Base-by-base conservation (phyloP, 2,329 filamentous ascomycete genomes). In the Fusarium stilboides region DNA sequence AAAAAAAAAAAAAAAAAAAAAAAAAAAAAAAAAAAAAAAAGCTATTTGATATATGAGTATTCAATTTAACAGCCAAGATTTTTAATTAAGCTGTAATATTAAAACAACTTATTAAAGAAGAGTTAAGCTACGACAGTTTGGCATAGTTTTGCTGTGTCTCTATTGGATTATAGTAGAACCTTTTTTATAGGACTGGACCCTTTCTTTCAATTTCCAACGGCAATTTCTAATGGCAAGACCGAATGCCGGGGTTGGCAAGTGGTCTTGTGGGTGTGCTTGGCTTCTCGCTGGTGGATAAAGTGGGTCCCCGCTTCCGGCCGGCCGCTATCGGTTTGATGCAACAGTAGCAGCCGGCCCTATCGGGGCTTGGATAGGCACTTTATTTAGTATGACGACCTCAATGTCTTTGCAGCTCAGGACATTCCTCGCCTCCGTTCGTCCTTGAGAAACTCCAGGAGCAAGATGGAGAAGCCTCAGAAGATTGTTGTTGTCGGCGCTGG, bases 401-500 rank as follows among this genome's bases (percentile, higher is more conserved):
- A 53, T 39, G 36, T 57, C 50, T 58, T 34, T 26, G 50, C 47
- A 39, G 47, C 51, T 55, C 43, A 43, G 39, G 54, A 57, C 50
- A 26, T 42, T 43, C 40, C 45, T 40, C 54, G 36, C 40, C 55
- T 74, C 72, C 70, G 57, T 74, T 71, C 69, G 58, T 70, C 72
- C 70, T 72, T 74, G 43, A 51, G 28, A 70, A 65, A 57, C 36
- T 68, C 34, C 54, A 46, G 34, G 43, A 61, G 33, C 17, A 78
- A 65, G 63, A 83, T 83, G 80, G 72, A 73, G 22, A 74, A 72
- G 28, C 65, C 72, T 65, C 87, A 93, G 74, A 96, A 93, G 80
- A 89, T 92, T 57, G 87, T 97, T 20, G 87, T 99, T 46, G 91
- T 99, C 49, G 96, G 96, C 55, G 96, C 94, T 56, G 96, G 96